Percentiles rank a stretch among this genome's conserved stretches.
Conservation (phyloP, 208 protist species). For the Acanthamoeba royreba region DNA sequence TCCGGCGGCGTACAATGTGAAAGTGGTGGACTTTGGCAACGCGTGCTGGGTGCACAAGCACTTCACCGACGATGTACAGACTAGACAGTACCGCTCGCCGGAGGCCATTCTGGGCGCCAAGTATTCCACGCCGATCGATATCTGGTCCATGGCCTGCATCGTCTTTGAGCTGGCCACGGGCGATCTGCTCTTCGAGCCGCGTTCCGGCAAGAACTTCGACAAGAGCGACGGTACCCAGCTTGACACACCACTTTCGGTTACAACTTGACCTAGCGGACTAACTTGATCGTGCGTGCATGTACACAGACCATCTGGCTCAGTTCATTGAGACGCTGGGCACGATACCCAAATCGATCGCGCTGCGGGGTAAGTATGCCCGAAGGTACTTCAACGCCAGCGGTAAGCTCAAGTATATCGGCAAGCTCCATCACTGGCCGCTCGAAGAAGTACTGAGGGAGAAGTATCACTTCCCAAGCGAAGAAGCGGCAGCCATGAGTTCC, state of each 20-base stretch:
- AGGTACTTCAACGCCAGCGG: constrained; percentile 85
- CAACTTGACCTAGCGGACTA: background rate
- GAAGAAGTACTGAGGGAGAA: constrained; percentile 86
- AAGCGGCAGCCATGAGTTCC: constrained; percentile 88
- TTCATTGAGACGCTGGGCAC: constrained; percentile 92
- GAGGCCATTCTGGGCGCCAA: constrained; percentile 79
- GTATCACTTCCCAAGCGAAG: constrained; percentile 87
- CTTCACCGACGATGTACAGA: constrained; percentile 93
- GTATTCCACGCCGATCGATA: constrained; percentile 81
- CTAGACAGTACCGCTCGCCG: constrained; percentile 86
- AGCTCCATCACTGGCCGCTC: constrained; percentile 80
- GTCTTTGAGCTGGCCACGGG: constrained; percentile 87
- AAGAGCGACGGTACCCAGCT: constrained; percentile 75
- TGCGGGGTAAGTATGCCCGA: constrained; percentile 44
- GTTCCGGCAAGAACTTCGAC: constrained; percentile 83
- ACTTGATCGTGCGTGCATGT: background rate
- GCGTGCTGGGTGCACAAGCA: constrained; percentile 96
- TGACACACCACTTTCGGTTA: background rate
- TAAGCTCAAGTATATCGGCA: constrained; percentile 66
- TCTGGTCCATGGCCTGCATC: constrained; percentile 82
- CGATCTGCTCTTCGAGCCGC: constrained; percentile 88
- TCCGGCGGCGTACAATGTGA: constrained; percentile 69
- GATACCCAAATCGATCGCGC: constrained; percentile 78
- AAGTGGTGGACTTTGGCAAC: constrained; percentile 98
- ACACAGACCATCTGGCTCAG: constrained; percentile 88